Evolutionary conservation across 2,329 filamentous ascomycete species (phyloP).

Genomic region (Hypoxylon sp.): DNA sequence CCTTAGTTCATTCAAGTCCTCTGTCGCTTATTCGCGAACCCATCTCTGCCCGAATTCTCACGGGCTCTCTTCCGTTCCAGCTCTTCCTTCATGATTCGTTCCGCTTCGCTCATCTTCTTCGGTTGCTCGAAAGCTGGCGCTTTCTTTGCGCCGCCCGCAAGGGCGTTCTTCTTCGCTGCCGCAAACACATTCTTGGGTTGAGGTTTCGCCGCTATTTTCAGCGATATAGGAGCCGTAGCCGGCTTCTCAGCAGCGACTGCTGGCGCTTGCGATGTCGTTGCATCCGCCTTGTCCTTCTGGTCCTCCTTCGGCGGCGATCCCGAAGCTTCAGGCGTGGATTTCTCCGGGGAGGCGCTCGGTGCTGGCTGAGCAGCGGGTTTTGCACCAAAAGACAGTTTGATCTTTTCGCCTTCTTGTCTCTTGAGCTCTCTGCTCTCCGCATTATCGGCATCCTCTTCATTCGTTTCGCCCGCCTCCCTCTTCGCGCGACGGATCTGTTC

Average conservation of each 20-base stretch:
- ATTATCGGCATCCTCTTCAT: conserved; percentile 60
- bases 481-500: conserved; percentile 87
- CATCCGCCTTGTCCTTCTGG: conserved; percentile 39
- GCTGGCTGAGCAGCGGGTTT: conserved; percentile 54
- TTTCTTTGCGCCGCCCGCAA: conserved; percentile 74
- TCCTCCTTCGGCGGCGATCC: conserved; percentile 33
- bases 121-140: conserved; percentile 69
- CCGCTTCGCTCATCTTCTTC: conserved; percentile 90
- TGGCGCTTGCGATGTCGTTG: conserved; percentile 18
- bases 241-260: conserved; percentile 53
- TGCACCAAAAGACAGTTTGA: conserved; percentile 77
- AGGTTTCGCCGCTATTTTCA: conserved; percentile 76
- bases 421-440: conserved; percentile 65
- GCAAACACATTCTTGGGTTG: conserved; percentile 85
- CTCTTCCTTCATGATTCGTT: conserved; percentile 90
- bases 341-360: conserved; percentile 37
- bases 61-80: conserved; percentile 77
- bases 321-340: conserved; percentile 43
- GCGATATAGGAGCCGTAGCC: conserved; percentile 63
- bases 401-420: conserved; percentile 80
- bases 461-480: conserved; percentile 63
- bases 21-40: conserved; percentile 67
- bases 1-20: conserved; percentile 53
- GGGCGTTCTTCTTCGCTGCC: conserved; percentile 76
- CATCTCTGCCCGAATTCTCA: conserved; percentile 62